These are phyloP conservation scores for Cytospora piceicola DNA, from an alignment of 2,329 filamentous ascomycete genomes.

Conservation along the genomic window DNA sequence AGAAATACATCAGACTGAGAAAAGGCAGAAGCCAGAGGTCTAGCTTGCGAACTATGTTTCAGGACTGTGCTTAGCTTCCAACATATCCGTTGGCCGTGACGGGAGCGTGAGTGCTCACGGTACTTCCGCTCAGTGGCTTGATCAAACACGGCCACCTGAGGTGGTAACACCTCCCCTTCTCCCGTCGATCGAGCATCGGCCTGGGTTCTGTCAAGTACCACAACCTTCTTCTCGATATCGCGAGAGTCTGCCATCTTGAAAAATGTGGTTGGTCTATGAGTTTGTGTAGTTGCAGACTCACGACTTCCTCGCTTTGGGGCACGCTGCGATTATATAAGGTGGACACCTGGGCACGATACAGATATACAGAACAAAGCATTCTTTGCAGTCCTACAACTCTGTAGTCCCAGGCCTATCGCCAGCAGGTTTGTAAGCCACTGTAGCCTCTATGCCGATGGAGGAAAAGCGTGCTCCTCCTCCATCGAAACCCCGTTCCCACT, in stretches of 20 bases:
- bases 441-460: background rate
- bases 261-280: background rate
- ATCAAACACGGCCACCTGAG: background rate
- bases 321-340: background rate
- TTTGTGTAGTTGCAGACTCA: background rate
- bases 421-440: background rate
- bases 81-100: background rate
- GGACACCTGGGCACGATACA: background rate
- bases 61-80: background rate
- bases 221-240: background rate
- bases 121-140: constrained; percentile 11
- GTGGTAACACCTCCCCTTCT: background rate
- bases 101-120: background rate
- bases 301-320: background rate
- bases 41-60: constrained; percentile 40
- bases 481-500: constrained; percentile 3
- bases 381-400: background rate
- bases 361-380: background rate
- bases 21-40: constrained; percentile 49
- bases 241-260: background rate
- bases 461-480: constrained; percentile 3
- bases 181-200: constrained; percentile 4
- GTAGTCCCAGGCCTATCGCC: background rate
- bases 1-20: constrained; percentile 44
- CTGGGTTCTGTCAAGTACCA: background rate